phyloP scores from a whole-genome alignment of 2,329 filamentous ascomycete species.

The Eurotiales sp. region DNA sequence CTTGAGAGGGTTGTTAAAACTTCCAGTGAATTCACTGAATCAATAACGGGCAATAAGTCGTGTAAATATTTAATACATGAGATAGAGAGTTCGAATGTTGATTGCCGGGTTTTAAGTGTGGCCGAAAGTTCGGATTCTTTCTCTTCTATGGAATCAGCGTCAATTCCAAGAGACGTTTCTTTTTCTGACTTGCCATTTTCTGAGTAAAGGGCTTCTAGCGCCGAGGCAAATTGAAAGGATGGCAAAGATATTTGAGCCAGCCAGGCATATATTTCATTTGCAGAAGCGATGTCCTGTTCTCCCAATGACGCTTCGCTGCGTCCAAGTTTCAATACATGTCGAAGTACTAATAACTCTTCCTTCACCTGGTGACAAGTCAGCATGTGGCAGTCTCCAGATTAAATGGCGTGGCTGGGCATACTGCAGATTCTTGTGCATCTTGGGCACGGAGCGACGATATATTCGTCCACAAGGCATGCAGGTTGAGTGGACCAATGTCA shows the following conservation, averaged over 20 bases:
- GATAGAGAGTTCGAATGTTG: constrained; percentile 28
- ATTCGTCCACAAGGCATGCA: constrained; percentile 29
- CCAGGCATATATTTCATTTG: constrained; percentile 31
- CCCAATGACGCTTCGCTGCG: constrained; percentile 16
- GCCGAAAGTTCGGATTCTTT: constrained; percentile 17
- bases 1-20: constrained; percentile 31
- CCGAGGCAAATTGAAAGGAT: constrained; percentile 27
- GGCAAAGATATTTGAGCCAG: constrained; percentile 28
- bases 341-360: constrained; percentile 29
- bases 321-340: constrained; percentile 22
- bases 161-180: constrained; percentile 9
- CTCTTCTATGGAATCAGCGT: constrained; percentile 11
- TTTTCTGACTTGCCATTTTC: constrained; percentile 17
- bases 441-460: constrained; percentile 22
- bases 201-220: constrained; percentile 24
- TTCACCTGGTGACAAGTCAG: constrained; percentile 23
- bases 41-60: constrained; percentile 18
- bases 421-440: constrained; percentile 5
- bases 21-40: constrained; percentile 21
- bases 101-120: constrained; percentile 23
- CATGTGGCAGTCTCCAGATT: background rate
- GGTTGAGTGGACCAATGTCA: constrained; percentile 14
- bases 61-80: constrained; percentile 24
- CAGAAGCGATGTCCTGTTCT: constrained; percentile 22
- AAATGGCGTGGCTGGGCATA: background rate